These are phyloP conservation scores for Hanseniaspora singularis DNA, from an alignment of 805 yeast species.

Conservation along the genomic window DNA sequence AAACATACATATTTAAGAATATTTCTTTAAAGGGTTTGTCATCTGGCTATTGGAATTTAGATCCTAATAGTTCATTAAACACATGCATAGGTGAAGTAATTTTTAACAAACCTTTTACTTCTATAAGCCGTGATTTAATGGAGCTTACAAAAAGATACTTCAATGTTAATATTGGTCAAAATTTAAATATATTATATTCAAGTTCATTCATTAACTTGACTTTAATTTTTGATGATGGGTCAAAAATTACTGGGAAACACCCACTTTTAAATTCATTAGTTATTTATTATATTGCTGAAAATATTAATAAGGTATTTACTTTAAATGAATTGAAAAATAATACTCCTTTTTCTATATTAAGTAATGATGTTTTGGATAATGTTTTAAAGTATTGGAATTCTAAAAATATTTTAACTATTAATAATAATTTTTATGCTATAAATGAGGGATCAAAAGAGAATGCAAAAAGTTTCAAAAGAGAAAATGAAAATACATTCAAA, in stretches of 20 bases:
- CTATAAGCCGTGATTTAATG: neutral
- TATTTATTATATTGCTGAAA: neutral
- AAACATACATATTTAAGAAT: neutral
- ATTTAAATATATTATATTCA: conserved; percentile 43
- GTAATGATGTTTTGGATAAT: conserved; percentile 30
- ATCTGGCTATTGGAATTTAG: neutral
- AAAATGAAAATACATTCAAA: too few relatives aligned
- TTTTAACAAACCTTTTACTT: too few relatives aligned
- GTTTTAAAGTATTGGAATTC: conserved; percentile 53
- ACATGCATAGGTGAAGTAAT: neutral
- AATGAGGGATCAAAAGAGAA: too few relatives aligned
- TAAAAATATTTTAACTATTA: conserved; percentile 39
- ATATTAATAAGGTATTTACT: neutral
- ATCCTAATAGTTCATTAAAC: too few relatives aligned
- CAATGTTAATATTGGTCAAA: conserved; percentile 36
- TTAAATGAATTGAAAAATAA: conserved; percentile 30
- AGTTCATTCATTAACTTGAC: conserved; percentile 53
- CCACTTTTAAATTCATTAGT: conserved; percentile 2
- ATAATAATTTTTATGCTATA: too few relatives aligned
- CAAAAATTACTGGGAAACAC: conserved; percentile 20
- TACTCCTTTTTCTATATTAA: conserved; percentile 32
- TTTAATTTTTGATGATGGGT: conserved; percentile 40
- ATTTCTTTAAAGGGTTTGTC: neutral
- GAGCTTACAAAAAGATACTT: neutral
- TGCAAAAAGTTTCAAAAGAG: too few relatives aligned